Percentiles rank a stretch among this genome's conserved stretches.
Evolutionary conservation across 2,329 filamentous ascomycete species (phyloP).

Genomic region (Parafenestella ontariensis): DNA sequence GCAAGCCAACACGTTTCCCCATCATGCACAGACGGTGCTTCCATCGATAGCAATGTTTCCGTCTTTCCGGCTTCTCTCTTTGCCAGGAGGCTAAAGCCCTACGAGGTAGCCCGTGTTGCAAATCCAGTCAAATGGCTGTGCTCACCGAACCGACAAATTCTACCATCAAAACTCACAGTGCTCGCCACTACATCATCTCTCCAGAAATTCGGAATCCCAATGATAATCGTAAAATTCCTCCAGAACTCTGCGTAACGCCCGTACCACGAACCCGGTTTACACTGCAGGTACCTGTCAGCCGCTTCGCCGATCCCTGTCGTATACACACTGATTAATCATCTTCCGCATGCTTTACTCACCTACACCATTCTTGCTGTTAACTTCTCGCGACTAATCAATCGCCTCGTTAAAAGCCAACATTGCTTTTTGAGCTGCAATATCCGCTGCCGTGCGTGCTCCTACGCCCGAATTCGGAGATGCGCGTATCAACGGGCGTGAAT

Average conservation of each 20-base stretch:
- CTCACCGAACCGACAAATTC: too few relatives aligned
- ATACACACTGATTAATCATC: neutral
- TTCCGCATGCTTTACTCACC: neutral
- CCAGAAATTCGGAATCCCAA: too few relatives aligned
- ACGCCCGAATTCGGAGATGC: too few relatives aligned
- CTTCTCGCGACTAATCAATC: neutral
- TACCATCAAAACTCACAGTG: too few relatives aligned
- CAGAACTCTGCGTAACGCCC: neutral
- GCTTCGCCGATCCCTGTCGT: conserved; percentile 2
- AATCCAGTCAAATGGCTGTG: too few relatives aligned
- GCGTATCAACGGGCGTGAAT: too few relatives aligned
- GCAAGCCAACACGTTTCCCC: neutral
- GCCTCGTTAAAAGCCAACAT: neutral
- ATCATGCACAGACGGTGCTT: neutral
- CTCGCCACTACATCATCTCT: too few relatives aligned
- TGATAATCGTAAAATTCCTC: too few relatives aligned
- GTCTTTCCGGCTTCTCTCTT: neutral
- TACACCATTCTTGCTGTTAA: neutral
- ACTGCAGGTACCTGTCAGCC: neutral
- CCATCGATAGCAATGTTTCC: neutral
- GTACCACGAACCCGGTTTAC: conserved; percentile 3
- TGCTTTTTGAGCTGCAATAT: neutral
- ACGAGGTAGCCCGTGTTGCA: too few relatives aligned
- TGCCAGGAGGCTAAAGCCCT: neutral
- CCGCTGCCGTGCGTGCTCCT: neutral